These are phyloP conservation scores for Elongisporangium undulatum DNA, from an alignment of 352 stramenopile species.

Conservation along the genomic window DNA sequence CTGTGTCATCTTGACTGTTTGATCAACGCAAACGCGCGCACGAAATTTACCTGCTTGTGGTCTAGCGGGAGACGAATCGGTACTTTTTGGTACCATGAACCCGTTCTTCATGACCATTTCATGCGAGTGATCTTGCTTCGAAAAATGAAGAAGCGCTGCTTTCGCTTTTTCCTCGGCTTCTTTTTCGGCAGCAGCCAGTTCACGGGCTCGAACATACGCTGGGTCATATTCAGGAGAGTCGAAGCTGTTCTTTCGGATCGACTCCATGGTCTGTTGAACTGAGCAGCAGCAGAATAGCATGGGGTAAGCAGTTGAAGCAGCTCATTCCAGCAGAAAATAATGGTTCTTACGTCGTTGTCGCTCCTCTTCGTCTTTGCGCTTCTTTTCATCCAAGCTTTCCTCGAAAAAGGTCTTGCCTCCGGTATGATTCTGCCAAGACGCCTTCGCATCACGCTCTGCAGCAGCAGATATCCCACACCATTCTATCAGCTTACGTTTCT, in stretches of 20 bases:
- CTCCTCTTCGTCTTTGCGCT: constrained; percentile 42
- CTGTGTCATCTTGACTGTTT: background rate
- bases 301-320: background rate
- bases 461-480: no score
- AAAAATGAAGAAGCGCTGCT: constrained; percentile 41
- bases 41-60: constrained; percentile 8
- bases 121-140: constrained; percentile 46
- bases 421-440: constrained; percentile 26
- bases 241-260: constrained; percentile 43
- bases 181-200: constrained; percentile 39
- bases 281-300: background rate
- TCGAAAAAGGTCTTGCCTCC: constrained; percentile 55
- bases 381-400: constrained; percentile 60
- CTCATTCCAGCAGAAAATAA: background rate
- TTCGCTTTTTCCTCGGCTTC: constrained; percentile 60
- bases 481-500: background rate
- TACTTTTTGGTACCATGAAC: constrained; percentile 35
- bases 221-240: constrained; percentile 45
- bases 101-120: constrained; percentile 67
- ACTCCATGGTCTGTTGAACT: constrained; percentile 26
- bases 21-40: background rate
- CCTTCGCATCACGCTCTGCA: constrained; percentile 34
- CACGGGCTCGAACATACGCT: constrained; percentile 47
- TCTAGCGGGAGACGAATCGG: constrained; percentile 6
- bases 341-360: constrained; percentile 21